Percentiles rank a stretch among this genome's conserved stretches.
Conservation (phyloP, 805 yeast genomes). For the Candida nemodendra region DNA sequence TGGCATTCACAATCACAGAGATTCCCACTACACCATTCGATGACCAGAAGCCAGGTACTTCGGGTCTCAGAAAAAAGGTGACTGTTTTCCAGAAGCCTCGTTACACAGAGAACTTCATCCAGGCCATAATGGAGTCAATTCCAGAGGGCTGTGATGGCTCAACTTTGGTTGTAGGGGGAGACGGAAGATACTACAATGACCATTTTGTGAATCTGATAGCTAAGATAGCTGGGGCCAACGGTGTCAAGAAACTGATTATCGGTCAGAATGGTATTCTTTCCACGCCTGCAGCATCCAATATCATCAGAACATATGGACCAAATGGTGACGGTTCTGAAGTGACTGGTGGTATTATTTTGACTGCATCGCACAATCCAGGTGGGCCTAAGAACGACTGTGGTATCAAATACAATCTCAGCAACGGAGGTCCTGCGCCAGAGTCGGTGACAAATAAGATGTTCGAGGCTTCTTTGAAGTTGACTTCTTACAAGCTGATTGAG, state of each 20-base stretch:
- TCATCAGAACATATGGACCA: conserved; percentile 63
- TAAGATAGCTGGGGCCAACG: conserved; percentile 85
- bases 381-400: conserved; percentile 92
- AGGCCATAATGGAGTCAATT: conserved; percentile 77
- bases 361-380: conserved; percentile 98
- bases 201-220: conserved; percentile 79
- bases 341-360: conserved; percentile 93
- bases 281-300: conserved; percentile 95
- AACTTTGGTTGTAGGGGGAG: conserved; percentile 91
- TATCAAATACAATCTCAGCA: conserved; percentile 89
- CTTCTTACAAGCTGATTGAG: conserved; percentile 55
- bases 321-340: conserved; percentile 42
- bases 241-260: conserved; percentile 77
- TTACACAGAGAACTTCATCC: conserved; percentile 93
- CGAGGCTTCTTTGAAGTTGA: conserved; percentile 60
- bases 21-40: conserved; percentile 70
- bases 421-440: conserved; percentile 99
- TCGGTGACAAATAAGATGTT: conserved; percentile 84
- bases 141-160: conserved; percentile 83
- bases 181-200: conserved; percentile 89
- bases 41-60: conserved; percentile 98
- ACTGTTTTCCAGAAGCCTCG: conserved; percentile 71
- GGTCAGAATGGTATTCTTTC: conserved; percentile 89
- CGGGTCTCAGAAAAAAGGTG: conserved; percentile 93
- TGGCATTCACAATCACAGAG: conserved; percentile 17